phyloP scores from a whole-genome alignment of 2,329 filamentous ascomycete genomes.

The Cladobotryum mycophilum region DNA sequence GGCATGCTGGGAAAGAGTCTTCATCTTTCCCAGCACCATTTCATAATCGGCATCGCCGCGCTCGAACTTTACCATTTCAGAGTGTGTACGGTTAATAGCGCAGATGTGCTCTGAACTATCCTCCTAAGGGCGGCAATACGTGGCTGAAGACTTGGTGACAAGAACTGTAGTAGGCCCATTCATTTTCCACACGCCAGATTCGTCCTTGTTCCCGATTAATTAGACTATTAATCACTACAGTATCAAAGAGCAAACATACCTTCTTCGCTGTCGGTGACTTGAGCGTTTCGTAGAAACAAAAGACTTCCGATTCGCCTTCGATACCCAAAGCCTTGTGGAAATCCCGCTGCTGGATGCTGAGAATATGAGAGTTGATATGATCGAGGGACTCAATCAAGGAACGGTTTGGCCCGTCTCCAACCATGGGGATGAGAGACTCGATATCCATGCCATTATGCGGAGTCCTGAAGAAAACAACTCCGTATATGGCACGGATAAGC shows the following conservation, averaged over 20 bases:
- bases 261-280: constrained; percentile 19
- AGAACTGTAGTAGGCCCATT: constrained; percentile 15
- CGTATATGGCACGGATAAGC: constrained; percentile 6
- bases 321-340: constrained; percentile 10
- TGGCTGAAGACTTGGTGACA: constrained; percentile 20
- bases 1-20: constrained; percentile 6
- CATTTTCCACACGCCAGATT: constrained; percentile 18
- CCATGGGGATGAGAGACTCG: constrained; percentile 7
- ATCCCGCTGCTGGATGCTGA: constrained; percentile 6
- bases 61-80: constrained; percentile 22
- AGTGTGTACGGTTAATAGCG: constrained; percentile 14
- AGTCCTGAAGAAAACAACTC: constrained; percentile 12
- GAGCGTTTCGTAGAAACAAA: constrained; percentile 22
- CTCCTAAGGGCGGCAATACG: constrained; percentile 19
- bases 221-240: not conserved
- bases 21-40: not conserved
- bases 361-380: constrained; percentile 5
- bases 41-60: constrained; percentile 10
- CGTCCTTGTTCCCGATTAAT: constrained; percentile 9
- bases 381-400: constrained; percentile 10
- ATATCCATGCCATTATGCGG: constrained; percentile 14
- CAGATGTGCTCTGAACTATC: constrained; percentile 17
- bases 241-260: not conserved
- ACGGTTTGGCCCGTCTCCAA: constrained; percentile 9
- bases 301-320: constrained; percentile 14